Conservation (phyloP, 176 grass and related monocot genomes). For the Carex littledalei region DNA sequence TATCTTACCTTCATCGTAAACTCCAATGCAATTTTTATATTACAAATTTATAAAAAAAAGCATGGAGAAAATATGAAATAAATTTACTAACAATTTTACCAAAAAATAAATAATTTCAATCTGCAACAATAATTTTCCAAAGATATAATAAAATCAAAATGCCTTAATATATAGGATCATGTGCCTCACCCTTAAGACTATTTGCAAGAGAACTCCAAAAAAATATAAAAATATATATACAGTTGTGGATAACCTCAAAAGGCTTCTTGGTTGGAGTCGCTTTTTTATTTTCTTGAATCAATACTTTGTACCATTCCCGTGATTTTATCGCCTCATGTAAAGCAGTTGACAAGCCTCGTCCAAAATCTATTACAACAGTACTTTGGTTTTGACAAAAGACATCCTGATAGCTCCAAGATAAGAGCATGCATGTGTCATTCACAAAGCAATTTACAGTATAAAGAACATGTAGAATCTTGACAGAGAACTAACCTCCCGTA, state of each 20-base stretch:
- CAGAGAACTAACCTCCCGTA: slow-evolving; percentile 46
- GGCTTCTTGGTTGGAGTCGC: neutral
- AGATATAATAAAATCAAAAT: too few species aligned
- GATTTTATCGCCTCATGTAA: neutral
- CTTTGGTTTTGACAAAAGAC: neutral
- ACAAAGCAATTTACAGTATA: neutral
- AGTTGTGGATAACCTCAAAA: neutral
- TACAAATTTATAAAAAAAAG: neutral
- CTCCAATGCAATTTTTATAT: neutral
- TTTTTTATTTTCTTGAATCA: neutral
- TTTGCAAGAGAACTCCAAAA: neutral
- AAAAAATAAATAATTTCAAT: too few species aligned
- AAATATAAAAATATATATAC: neutral
- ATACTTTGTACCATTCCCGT: neutral
- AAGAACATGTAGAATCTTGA: neutral
- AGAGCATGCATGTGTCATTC: neutral
- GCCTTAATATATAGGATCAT: too few species aligned
- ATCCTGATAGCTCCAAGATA: neutral
- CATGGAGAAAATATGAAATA: neutral
- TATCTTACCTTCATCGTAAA: neutral
- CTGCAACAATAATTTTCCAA: too few species aligned
- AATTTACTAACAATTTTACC: neutral
- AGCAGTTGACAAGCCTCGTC: neutral
- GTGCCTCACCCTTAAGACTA: neutral
- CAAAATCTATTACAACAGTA: neutral